phyloP scores from a whole-genome alignment of 2,329 filamentous ascomycete species.

The Fusarium nisikadoi region DNA sequence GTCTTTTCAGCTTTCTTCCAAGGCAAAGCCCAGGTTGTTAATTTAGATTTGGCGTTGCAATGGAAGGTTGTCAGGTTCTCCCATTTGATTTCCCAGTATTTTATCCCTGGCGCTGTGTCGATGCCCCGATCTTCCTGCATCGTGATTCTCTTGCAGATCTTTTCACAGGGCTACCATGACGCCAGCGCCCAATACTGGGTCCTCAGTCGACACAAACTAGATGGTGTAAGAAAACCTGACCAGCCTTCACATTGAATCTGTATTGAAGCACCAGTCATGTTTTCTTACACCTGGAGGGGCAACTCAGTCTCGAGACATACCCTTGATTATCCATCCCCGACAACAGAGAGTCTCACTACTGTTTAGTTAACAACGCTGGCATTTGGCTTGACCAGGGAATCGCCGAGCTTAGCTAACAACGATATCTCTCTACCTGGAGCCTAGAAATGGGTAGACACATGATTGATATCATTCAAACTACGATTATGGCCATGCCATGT shows the following conservation, averaged over 20 bases:
- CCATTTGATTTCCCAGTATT: background rate
- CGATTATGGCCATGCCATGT: background rate
- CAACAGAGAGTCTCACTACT: slow-evolving; percentile 20
- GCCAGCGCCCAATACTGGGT: background rate
- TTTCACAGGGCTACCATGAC: background rate
- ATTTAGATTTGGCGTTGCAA: background rate
- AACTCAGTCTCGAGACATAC: slow-evolving; percentile 13
- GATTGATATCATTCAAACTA: background rate
- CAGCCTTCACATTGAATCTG: background rate
- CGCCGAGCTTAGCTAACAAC: background rate
- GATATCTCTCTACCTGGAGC: background rate
- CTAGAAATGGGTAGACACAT: background rate
- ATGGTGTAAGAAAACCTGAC: background rate
- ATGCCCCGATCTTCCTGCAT: background rate
- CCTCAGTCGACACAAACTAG: background rate
- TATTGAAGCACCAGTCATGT: background rate
- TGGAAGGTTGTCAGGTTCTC: background rate
- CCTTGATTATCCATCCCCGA: slow-evolving; percentile 24
- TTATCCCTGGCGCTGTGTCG: background rate
- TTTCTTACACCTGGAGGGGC: background rate
- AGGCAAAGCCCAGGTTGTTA: background rate
- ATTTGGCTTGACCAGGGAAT: slow-evolving; percentile 14
- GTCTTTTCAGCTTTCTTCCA: background rate
- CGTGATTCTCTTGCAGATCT: slow-evolving; percentile 9
- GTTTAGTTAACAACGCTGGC: background rate